Conservation (phyloP, 495 filamentous ascomycete genomes). For the Schizothecium vesticola region DNA sequence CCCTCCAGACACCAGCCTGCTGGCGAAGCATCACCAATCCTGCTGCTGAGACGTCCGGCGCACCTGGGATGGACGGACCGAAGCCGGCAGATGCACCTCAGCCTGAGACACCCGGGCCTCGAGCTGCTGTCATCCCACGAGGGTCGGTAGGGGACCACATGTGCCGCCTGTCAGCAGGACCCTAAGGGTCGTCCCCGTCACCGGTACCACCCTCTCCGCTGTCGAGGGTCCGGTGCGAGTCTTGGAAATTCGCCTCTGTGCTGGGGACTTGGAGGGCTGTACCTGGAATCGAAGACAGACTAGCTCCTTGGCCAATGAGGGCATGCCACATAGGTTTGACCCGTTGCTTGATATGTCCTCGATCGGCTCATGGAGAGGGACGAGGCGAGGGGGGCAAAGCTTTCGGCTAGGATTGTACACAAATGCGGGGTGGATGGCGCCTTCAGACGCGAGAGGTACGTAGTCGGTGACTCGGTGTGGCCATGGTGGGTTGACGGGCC, state of each 20-base stretch:
- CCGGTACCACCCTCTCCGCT: not conserved
- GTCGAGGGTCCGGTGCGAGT: not conserved
- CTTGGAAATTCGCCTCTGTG: not conserved
- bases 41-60: not conserved
- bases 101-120: not conserved
- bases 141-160: not conserved
- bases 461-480: not conserved
- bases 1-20: not conserved
- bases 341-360: not conserved
- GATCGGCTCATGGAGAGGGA: not conserved
- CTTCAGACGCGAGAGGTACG: not conserved
- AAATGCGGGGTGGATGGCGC: not conserved
- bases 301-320: not conserved
- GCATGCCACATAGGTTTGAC: not conserved
- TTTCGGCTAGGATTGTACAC: not conserved
- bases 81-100: not conserved
- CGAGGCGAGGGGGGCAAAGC: not conserved
- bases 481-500: not conserved
- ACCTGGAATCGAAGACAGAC: not conserved
- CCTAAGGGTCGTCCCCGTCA: not conserved
- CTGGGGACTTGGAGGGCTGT: not conserved
- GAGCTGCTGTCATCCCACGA: not conserved
- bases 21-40: not conserved
- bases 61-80: not conserved
- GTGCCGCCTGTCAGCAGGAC: not conserved